Evolutionary conservation across 2,329 filamentous ascomycete species (phyloP).

Genomic region (Tolypocladium pustulatum): DNA sequence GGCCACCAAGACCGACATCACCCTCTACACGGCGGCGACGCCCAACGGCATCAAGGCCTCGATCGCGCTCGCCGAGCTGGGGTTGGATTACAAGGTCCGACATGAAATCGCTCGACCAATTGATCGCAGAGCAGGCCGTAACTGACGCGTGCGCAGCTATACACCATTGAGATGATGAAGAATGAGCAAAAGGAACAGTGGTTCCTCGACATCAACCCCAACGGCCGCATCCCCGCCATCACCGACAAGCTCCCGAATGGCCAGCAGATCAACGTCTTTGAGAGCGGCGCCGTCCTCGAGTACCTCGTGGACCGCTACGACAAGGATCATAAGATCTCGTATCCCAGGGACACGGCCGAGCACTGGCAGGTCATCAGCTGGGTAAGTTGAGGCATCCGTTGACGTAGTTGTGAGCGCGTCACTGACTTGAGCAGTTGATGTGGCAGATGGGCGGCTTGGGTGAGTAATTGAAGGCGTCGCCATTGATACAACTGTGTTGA

Average conservation of each 20-base stretch:
- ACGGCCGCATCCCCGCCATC: constrained; percentile 80
- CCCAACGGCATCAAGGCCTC: constrained; percentile 88
- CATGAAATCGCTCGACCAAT: background rate
- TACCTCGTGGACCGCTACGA: constrained; percentile 80
- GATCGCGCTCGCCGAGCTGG: constrained; percentile 77
- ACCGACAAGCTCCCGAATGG: constrained; percentile 72
- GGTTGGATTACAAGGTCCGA: constrained; percentile 63
- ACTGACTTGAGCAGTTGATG: constrained; percentile 32
- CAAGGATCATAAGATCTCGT: constrained; percentile 71
- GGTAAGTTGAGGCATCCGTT: constrained; percentile 28
- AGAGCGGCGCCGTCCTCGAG: constrained; percentile 74
- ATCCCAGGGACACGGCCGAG: constrained; percentile 61
- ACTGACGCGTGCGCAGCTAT: constrained; percentile 22
- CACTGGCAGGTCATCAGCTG: constrained; percentile 74
- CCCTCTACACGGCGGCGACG: constrained; percentile 72
- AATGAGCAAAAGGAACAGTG: constrained; percentile 76
- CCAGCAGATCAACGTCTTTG: constrained; percentile 65
- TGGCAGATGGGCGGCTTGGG: constrained; percentile 70
- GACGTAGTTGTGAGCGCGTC: background rate
- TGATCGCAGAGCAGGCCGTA: background rate
- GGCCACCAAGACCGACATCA: constrained; percentile 47
- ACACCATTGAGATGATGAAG: constrained; percentile 59
- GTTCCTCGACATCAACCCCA: constrained; percentile 89
- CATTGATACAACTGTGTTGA: background rate
- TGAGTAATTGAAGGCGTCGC: background rate